A percentile compares a stretch with the other conserved stretches of the same genome.
Evolutionary conservation across 2,329 filamentous ascomycete species (phyloP).

Genomic region (Plenodomus tracheiphilus): DNA sequence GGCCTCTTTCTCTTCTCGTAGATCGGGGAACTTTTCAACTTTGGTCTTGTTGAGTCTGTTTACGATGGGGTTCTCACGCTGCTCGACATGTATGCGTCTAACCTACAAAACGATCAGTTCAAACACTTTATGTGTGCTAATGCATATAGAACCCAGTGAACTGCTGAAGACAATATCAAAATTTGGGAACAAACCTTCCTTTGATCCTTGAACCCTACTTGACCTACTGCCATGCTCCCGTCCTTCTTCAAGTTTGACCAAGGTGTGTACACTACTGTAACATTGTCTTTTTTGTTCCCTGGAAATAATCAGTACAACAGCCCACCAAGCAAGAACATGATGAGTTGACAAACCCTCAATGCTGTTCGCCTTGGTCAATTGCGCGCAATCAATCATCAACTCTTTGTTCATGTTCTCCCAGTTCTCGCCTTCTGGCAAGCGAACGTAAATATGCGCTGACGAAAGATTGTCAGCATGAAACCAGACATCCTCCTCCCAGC

Average conservation of each 20-base stretch:
- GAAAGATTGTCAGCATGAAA: slow-evolving; percentile 98
- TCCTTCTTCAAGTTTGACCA: slow-evolving; percentile 97
- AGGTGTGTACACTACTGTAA: slow-evolving; percentile 95
- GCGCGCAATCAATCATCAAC: slow-evolving; percentile 85
- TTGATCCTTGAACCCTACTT: slow-evolving; percentile 90
- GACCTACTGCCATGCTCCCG: slow-evolving; percentile 91
- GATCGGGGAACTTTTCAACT: slow-evolving; percentile 82
- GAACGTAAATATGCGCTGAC: slow-evolving; percentile 93
- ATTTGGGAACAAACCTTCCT: slow-evolving; percentile 58
- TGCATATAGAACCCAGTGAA: background rate
- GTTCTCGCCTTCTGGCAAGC: slow-evolving; percentile 73
- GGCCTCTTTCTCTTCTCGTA: slow-evolving; percentile 80
- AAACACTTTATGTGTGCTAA: background rate
- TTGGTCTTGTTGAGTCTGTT: slow-evolving; percentile 99
- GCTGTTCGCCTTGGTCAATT: slow-evolving; percentile 97
- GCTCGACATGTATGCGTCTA: slow-evolving; percentile 76
- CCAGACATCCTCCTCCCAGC: slow-evolving; percentile 96
- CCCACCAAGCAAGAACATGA: background rate
- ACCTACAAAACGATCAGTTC: slow-evolving; percentile 55
- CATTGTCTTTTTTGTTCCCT: slow-evolving; percentile 93
- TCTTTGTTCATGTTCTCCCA: slow-evolving; percentile 82
- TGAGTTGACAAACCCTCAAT: slow-evolving; percentile 69
- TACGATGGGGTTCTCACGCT: slow-evolving; percentile 85
- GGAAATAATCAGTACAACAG: background rate
- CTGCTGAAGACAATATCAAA: background rate